A percentile compares a stretch with the other conserved stretches of the same genome.
phyloP scores from a whole-genome alignment of 2,329 filamentous ascomycete genomes.

The Davidsoniella neocaledoniae region DNA sequence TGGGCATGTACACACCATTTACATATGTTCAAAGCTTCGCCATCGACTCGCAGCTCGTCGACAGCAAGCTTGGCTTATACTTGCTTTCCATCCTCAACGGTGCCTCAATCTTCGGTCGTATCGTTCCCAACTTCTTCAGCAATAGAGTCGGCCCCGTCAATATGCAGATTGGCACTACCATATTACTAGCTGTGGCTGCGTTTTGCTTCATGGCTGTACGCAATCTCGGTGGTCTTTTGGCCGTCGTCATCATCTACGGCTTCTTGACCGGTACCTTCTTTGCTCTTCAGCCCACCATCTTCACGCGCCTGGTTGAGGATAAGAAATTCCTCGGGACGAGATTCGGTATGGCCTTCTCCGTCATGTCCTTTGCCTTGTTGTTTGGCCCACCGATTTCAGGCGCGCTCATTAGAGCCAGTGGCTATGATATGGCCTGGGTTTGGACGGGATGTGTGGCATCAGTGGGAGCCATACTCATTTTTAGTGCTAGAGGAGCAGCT shows the following conservation, averaged over 20 bases:
- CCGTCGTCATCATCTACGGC: constrained; percentile 28
- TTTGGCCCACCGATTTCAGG: constrained; percentile 24
- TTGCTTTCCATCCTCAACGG: constrained; percentile 35
- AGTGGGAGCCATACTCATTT: neutral
- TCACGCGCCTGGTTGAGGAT: constrained; percentile 26
- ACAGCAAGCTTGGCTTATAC: constrained; percentile 24
- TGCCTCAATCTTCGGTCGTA: constrained; percentile 30
- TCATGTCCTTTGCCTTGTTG: constrained; percentile 22
- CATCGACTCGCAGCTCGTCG: constrained; percentile 19
- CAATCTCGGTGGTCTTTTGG: constrained; percentile 22
- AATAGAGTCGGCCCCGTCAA: constrained; percentile 26
- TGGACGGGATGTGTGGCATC: constrained; percentile 4
- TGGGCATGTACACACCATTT: constrained; percentile 24
- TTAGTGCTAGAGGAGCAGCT: neutral
- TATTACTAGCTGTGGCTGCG: constrained; percentile 19
- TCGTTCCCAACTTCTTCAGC: constrained; percentile 29
- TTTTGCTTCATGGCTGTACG: constrained; percentile 26
- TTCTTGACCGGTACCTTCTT: constrained; percentile 31
- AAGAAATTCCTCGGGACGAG: constrained; percentile 25
- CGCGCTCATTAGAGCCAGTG: constrained; percentile 19
- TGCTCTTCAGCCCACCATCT: constrained; percentile 25
- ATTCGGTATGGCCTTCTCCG: constrained; percentile 25
- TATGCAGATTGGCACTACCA: constrained; percentile 21
- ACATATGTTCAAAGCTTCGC: constrained; percentile 31
- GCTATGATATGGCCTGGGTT: constrained; percentile 5